phyloP scores from a whole-genome alignment of 352 stramenopile genomes.

The Pythium folliculosum region DNA sequence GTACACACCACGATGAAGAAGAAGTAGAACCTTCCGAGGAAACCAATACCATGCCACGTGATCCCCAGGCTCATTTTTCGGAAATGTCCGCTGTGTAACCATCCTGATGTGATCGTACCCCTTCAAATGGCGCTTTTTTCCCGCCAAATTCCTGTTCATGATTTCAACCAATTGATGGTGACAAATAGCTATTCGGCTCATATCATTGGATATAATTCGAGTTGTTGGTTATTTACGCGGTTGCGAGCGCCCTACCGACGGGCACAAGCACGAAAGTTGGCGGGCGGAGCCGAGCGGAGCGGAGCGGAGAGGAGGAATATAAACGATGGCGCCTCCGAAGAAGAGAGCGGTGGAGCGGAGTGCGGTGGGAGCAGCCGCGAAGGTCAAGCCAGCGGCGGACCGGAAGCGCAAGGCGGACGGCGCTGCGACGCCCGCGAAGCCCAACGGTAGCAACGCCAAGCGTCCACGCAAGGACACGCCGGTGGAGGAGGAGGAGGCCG shows the following conservation, averaged over 20 bases:
- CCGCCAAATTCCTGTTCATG: slow-evolving; percentile 23
- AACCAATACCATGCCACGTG: neutral
- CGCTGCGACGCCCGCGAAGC: neutral
- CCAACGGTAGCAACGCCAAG: neutral
- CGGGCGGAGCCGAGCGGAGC: neutral
- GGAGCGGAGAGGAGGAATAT: neutral
- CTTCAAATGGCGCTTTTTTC: slow-evolving; percentile 21
- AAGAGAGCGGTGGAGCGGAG: slow-evolving; percentile 5
- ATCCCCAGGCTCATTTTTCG: no score
- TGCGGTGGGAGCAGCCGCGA: neutral
- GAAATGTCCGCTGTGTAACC: no score
- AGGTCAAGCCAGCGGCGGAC: neutral
- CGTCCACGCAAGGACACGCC: slow-evolving; percentile 7
- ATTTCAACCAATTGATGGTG: slow-evolving; percentile 19
- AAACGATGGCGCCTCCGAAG: slow-evolving; percentile 13
- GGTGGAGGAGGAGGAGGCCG: slow-evolving; percentile 1
- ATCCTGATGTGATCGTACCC: slow-evolving; percentile 9
- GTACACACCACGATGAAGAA: neutral
- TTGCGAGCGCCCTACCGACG: neutral
- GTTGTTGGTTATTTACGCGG: slow-evolving; percentile 24
- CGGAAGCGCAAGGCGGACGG: slow-evolving; percentile 15
- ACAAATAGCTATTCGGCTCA: neutral
- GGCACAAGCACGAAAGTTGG: slow-evolving; percentile 4
- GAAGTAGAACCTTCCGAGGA: neutral
- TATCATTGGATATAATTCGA: slow-evolving; percentile 23